A percentile compares a stretch with the other conserved stretches of the same genome.
phyloP scores from a whole-genome alignment of 2,329 filamentous ascomycete genomes.

The Clarireedia sp. region DNA sequence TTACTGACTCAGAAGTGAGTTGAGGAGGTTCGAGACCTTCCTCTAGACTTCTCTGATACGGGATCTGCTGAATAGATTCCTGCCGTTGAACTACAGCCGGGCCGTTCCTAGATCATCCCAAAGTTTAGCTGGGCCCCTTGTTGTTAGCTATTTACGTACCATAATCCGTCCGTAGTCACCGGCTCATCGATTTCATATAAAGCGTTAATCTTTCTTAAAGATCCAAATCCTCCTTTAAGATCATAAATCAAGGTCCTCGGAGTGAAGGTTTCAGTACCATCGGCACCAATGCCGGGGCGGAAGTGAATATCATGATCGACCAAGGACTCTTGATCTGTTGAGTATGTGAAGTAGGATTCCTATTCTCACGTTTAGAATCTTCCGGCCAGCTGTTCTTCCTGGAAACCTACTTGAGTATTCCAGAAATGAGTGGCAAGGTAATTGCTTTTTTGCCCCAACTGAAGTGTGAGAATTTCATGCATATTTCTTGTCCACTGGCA shows the following conservation, averaged over 20 bases:
- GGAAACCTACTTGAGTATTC: slow-evolving; percentile 68
- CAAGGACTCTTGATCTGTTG: slow-evolving; percentile 53
- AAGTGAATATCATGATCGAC: slow-evolving; percentile 86
- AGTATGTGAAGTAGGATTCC: slow-evolving; percentile 97
- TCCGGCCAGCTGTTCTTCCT: not conserved
- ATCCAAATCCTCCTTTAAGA: slow-evolving; percentile 86
- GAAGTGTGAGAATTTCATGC: slow-evolving; percentile 92
- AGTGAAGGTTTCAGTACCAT: slow-evolving; percentile 85
- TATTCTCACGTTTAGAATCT: slow-evolving; percentile 32
- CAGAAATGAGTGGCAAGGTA: slow-evolving; percentile 95
- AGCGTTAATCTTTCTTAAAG: slow-evolving; percentile 77
- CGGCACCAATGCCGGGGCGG: slow-evolving; percentile 69
- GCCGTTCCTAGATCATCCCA: slow-evolving; percentile 47
- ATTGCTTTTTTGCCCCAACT: slow-evolving; percentile 88
- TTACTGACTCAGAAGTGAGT: slow-evolving; percentile 63
- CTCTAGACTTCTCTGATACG: slow-evolving; percentile 76
- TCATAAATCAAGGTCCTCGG: slow-evolving; percentile 91
- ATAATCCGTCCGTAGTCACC: slow-evolving; percentile 29
- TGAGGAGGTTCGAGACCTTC: slow-evolving; percentile 54
- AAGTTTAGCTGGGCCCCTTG: slow-evolving; percentile 9
- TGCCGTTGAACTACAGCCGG: slow-evolving; percentile 61
- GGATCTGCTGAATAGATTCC: slow-evolving; percentile 56
- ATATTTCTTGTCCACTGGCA: slow-evolving; percentile 40
- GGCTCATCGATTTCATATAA: slow-evolving; percentile 51
- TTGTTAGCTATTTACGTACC: slow-evolving; percentile 23